Conservation (phyloP, 106 monocot species). For the Posidonia australis region DNA sequence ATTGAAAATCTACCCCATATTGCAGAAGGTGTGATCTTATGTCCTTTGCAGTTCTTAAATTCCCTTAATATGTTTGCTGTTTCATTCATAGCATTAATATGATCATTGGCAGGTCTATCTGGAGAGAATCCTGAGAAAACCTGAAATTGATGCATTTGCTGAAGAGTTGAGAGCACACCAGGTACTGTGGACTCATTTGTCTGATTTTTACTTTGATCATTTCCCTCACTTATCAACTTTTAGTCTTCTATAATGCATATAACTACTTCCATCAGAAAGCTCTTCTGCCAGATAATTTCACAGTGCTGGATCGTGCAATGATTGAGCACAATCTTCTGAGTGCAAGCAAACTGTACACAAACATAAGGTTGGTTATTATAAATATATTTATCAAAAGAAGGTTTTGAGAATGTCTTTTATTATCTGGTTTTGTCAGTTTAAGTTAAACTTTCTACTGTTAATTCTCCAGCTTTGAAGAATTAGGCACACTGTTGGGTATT, state of each 20-base stretch:
- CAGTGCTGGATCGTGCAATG: conserved; percentile 96
- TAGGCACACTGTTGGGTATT: conserved; percentile 83
- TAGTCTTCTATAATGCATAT: not conserved
- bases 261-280: conserved; percentile 59
- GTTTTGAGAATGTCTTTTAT: conserved; percentile 1
- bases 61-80: not conserved
- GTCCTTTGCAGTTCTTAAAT: not conserved
- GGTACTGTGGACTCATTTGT: conserved; percentile 18
- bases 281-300: conserved; percentile 91
- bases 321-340: conserved; percentile 99
- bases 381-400: not conserved
- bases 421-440: not conserved
- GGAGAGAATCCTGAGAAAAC: conserved; percentile 92
- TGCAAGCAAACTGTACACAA: conserved; percentile 96
- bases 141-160: conserved; percentile 98
- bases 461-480: conserved; percentile 77
- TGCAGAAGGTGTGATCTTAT: conserved; percentile 63
- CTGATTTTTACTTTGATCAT: not conserved
- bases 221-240: not conserved
- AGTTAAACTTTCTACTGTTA: conserved; percentile 3
- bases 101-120: conserved; percentile 52
- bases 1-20: conserved; percentile 93
- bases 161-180: conserved; percentile 91
- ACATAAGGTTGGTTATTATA: conserved; percentile 57
- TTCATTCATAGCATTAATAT: not conserved